Percentiles rank a stretch among this genome's conserved stretches.
Evolutionary conservation across 208 protist genomes (phyloP).

Genomic region (Novymonas esmeraldas): DNA sequence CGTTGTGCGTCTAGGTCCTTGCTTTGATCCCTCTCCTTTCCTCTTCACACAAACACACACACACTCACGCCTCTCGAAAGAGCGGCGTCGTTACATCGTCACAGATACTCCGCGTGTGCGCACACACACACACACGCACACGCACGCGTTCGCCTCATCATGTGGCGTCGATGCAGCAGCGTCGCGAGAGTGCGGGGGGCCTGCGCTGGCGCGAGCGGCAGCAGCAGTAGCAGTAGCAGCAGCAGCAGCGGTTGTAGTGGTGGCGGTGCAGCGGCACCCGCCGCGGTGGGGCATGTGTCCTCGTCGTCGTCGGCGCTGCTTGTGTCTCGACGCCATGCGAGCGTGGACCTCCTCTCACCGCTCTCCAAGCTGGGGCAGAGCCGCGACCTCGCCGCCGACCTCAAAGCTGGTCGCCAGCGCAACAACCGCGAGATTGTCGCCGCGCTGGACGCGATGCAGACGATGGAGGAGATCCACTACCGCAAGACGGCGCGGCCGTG

Average conservation of each 20-base stretch:
- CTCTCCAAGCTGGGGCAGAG: constrained; percentile 84
- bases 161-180: constrained; percentile 23
- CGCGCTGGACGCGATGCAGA: constrained; percentile 82
- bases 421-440: constrained; percentile 85
- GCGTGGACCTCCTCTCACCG: constrained; percentile 76
- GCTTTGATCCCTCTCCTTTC: too few species aligned
- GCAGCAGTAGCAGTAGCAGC: neutral
- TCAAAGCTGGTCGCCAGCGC: constrained; percentile 73
- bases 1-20: too few species aligned
- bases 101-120: neutral
- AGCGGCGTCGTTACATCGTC: too few species aligned
- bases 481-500: constrained; percentile 78
- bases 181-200: constrained; percentile 9
- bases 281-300: constrained; percentile 3
- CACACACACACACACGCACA: neutral
- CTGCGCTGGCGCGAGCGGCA: neutral
- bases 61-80: too few species aligned
- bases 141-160: neutral
- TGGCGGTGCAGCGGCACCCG: neutral
- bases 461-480: constrained; percentile 88
- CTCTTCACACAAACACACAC: too few species aligned
- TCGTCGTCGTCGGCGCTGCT: constrained; percentile 25
- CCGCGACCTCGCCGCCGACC: constrained; percentile 67
- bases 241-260: neutral
- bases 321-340: constrained; percentile 37